Percentiles rank a stretch among this genome's conserved stretches.
phyloP scores from a whole-genome alignment of 2,329 filamentous ascomycete genomes.

The Chaetomiaceae sp. region DNA sequence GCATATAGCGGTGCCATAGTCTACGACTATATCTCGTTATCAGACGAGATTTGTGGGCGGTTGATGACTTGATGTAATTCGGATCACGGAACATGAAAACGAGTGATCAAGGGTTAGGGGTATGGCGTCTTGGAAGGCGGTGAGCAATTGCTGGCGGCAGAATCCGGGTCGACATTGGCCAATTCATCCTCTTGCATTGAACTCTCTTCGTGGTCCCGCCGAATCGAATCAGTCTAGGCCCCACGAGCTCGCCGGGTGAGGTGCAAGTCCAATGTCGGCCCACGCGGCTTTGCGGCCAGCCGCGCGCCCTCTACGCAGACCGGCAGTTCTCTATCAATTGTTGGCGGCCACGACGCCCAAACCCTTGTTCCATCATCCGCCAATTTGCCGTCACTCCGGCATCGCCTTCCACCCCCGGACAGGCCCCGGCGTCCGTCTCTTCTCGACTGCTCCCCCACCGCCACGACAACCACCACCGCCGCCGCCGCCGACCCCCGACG shows the following conservation, averaged over 20 bases:
- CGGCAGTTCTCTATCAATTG: conserved; percentile 18
- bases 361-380: background rate
- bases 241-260: conserved; percentile 19
- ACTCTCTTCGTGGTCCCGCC: background rate
- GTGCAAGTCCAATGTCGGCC: conserved; percentile 24
- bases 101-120: conserved; percentile 13
- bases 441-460: conserved; percentile 30
- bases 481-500: conserved; percentile 6
- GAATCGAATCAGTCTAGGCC: background rate
- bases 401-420: conserved; percentile 12
- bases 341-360: background rate
- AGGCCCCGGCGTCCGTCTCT: conserved; percentile 26
- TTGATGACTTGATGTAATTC: too few species aligned
- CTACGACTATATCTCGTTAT: too few species aligned
- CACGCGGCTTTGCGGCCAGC: conserved; percentile 24
- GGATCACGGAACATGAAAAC: too few species aligned
- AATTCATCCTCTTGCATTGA: background rate
- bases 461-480: conserved; percentile 12
- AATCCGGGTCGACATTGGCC: background rate
- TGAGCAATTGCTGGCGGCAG: conserved; percentile 4
- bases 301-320: conserved; percentile 21
- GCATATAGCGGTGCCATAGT: too few species aligned
- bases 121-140: background rate
- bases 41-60: too few species aligned
- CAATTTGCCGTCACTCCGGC: conserved; percentile 31